Evolutionary conservation across 2,329 filamentous ascomycete species (phyloP).

Genomic region (Septoria linicola): DNA sequence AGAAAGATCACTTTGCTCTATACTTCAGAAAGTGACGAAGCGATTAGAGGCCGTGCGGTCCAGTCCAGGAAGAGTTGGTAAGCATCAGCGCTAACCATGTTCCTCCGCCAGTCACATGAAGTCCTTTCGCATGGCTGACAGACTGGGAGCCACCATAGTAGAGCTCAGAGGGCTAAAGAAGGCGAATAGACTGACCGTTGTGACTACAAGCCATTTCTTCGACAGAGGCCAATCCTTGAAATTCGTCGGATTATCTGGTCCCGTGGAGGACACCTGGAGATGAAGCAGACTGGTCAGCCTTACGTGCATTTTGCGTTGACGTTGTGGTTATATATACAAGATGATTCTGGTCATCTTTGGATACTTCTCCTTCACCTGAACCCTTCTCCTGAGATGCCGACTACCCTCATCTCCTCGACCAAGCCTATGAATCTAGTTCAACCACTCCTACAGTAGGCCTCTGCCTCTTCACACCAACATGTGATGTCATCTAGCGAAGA

Average conservation of each 20-base stretch:
- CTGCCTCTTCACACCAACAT: too few relatives aligned
- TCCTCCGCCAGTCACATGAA: neutral
- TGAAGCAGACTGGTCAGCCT: too few relatives aligned
- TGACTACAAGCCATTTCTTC: neutral
- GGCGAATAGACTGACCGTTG: neutral
- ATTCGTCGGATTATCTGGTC: neutral
- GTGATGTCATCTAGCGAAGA: too few relatives aligned
- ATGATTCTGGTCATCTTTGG: too few relatives aligned
- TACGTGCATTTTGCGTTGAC: too few relatives aligned
- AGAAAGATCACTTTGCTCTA: slow-evolving; percentile 37
- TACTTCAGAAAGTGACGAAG: slow-evolving; percentile 25
- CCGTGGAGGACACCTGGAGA: neutral
- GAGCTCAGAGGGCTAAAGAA: neutral
- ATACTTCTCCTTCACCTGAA: too few relatives aligned
- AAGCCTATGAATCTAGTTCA: too few relatives aligned
- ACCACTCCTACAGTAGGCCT: too few relatives aligned
- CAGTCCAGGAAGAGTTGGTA: slow-evolving; percentile 41
- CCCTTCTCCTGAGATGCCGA: too few relatives aligned
- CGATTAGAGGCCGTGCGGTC: slow-evolving; percentile 36
- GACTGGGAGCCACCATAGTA: neutral
- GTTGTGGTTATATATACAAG: too few relatives aligned
- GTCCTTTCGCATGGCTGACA: neutral
- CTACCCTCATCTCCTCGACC: too few relatives aligned
- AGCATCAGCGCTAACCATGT: neutral
- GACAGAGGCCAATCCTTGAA: neutral